Evolutionary conservation across 2,329 filamentous ascomycete genomes (phyloP).

Genomic region (Trichoderma semiorbis): DNA sequence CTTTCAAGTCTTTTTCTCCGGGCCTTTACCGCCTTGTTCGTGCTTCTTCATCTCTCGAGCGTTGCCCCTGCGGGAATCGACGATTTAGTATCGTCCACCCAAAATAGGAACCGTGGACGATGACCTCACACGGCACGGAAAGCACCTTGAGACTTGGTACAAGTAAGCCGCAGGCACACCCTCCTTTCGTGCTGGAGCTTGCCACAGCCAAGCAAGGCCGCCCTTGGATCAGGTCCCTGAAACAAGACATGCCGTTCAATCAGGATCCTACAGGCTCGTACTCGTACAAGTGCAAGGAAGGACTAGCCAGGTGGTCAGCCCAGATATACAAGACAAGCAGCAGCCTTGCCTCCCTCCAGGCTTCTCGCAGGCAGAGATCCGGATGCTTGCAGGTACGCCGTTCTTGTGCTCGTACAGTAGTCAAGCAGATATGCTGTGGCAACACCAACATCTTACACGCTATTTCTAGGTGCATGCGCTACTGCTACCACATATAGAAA

Average conservation of each 20-base stretch:
- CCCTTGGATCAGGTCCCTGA: not conserved
- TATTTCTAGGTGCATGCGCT: constrained; percentile 9
- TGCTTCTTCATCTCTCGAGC: not conserved
- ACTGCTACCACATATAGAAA: constrained; percentile 4
- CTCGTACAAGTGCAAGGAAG: not conserved
- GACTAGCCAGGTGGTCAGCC: not conserved
- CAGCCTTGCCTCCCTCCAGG: not conserved
- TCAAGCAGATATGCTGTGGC: constrained; percentile 4
- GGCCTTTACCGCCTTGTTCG: not conserved
- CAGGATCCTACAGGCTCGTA: not conserved
- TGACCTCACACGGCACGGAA: constrained; percentile 11
- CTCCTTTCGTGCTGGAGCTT: not conserved
- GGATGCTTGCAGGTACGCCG: constrained; percentile 1
- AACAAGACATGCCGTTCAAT: not conserved
- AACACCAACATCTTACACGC: constrained; percentile 4
- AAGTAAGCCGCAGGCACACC: not conserved
- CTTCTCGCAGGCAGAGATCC: constrained; percentile 5
- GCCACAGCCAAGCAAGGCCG: not conserved
- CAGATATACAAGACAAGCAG: not conserved
- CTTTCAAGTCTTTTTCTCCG: not conserved
- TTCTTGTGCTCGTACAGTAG: not conserved
- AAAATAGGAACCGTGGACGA: constrained; percentile 4
- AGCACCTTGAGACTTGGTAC: not conserved
- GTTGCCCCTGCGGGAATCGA: constrained; percentile 1
- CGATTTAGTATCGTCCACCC: not conserved